phyloP scores from a whole-genome alignment of 768 basidiomycete species.

The Tricholoma bakamatsutake region DNA sequence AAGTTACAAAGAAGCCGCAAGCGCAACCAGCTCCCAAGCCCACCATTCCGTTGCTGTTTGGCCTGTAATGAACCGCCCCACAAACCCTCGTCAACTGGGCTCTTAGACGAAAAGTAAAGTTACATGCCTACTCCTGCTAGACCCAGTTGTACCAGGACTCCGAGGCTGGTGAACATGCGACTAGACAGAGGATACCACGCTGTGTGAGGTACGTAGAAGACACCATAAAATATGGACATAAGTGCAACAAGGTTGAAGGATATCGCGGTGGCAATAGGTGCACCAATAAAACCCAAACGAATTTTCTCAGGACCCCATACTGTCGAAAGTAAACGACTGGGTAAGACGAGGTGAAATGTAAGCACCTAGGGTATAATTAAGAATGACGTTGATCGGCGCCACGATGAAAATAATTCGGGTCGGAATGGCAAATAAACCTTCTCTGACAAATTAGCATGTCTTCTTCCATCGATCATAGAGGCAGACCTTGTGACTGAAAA shows the following conservation, averaged over 20 bases:
- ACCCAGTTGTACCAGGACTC: slow-evolving; percentile 68
- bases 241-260: slow-evolving; percentile 82
- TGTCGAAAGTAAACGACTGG: slow-evolving; percentile 11
- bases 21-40: slow-evolving; percentile 86
- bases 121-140: slow-evolving; percentile 69
- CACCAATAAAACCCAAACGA: slow-evolving; percentile 85
- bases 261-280: slow-evolving; percentile 84
- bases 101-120: not conserved
- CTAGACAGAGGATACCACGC: slow-evolving; percentile 79
- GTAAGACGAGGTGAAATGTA: not conserved
- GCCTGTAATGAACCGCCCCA: slow-evolving; percentile 25
- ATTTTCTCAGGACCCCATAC: slow-evolving; percentile 83
- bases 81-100: not conserved
- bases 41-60: slow-evolving; percentile 94
- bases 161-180: slow-evolving; percentile 61
- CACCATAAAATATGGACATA: slow-evolving; percentile 56
- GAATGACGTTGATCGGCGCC: slow-evolving; percentile 77
- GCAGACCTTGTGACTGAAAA: slow-evolving; percentile 75
- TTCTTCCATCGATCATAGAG: not conserved
- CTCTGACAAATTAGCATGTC: not conserved
- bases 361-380: slow-evolving; percentile 83
- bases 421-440: slow-evolving; percentile 77
- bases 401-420: slow-evolving; percentile 78
- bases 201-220: slow-evolving; percentile 54
- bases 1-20: slow-evolving; percentile 44